Evolutionary conservation across 345 rosid species (phyloP), one percentile per base, ranked within the genome.

Genomic region (Bruguiera sexangula): DNA sequence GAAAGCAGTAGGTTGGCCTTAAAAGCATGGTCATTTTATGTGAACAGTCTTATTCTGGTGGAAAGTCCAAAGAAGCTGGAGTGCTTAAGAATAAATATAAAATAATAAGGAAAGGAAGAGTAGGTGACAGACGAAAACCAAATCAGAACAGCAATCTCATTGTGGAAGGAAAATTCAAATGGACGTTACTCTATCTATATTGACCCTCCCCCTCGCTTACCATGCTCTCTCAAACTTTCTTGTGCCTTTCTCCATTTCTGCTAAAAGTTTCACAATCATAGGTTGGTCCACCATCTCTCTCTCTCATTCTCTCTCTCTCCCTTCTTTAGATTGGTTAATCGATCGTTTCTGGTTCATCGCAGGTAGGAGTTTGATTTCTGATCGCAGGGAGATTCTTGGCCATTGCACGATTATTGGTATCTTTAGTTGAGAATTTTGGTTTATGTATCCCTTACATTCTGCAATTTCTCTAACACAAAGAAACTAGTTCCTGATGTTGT

Each of bases 151-250:
- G 13, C n/a, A 37, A 29, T 57, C 18, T 6, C 19, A 6, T 20
- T 55, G 21, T 26, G 62, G 27, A 67, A 63, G 76, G 79, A 85
- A 75, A 81, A 85, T 87, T 89, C 62, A 76, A 83, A 67, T 66
- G 78, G 72, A 89, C 77, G 92, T 73, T 64, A 81, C 55, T 30
- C 24, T 16, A 39, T 65, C 75, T 69, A 81, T 72, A 81, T 81
- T 69, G 82, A 51, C 60, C 15, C 71, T 34, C 29, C 29, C 26
- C 24, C 29, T 26, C 29, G 61, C 63, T 48, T 66, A 13, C 37
- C 43, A 31, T 69, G 52, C 81, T 82, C 63, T 82, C 63, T 63
- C 76, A 39, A 37, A 56, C 31, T 56, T 7, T 22, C 31, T 24
- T 56, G 16, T 21, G 30, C 60, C 60, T 22, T 56, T 24, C 60